These are phyloP conservation scores for Lathyrus tuberosus DNA, from an alignment of 306 rosid genomes.

Conservation along the genomic window DNA sequence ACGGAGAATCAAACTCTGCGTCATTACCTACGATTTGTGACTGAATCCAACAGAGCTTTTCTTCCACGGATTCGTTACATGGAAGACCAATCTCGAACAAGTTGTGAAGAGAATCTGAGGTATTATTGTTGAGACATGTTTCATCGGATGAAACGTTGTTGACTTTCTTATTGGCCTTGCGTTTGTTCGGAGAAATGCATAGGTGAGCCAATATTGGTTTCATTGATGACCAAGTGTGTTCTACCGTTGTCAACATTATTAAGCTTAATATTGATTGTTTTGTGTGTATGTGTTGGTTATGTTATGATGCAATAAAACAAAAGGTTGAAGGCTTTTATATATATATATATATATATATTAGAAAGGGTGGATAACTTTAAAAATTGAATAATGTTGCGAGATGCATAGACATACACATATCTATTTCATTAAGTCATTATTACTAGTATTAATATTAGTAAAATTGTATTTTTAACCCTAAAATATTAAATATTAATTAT, in stretches of 20 bases:
- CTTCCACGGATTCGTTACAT: constrained; percentile 31
- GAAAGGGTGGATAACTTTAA: too few relatives aligned
- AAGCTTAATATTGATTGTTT: too few relatives aligned
- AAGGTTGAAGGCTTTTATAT: too few relatives aligned
- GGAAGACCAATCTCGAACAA: constrained; percentile 42
- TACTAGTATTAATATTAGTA: too few relatives aligned
- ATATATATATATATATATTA: too few relatives aligned
- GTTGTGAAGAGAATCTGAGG: constrained; percentile 33
- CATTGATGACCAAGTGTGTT: background rate
- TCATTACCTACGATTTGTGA: constrained; percentile 63
- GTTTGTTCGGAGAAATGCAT: background rate
- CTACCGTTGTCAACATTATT: background rate
- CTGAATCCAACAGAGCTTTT: constrained; percentile 58
- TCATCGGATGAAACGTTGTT: background rate
- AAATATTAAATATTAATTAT: too few relatives aligned
- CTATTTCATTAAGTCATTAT: too few relatives aligned
- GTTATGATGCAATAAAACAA: too few relatives aligned
- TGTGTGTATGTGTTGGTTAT: too few relatives aligned
- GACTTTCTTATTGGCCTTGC: background rate
- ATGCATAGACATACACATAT: too few relatives aligned
- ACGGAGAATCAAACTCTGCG: constrained; percentile 59
- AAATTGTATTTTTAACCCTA: too few relatives aligned
- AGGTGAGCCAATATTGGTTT: background rate
- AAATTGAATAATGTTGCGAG: too few relatives aligned
- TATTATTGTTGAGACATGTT: constrained; percentile 3